A percentile compares a stretch with the other conserved stretches of the same genome.
phyloP scores from a whole-genome alignment of 2,329 filamentous ascomycete genomes.

The Coniochaeta sp. region DNA sequence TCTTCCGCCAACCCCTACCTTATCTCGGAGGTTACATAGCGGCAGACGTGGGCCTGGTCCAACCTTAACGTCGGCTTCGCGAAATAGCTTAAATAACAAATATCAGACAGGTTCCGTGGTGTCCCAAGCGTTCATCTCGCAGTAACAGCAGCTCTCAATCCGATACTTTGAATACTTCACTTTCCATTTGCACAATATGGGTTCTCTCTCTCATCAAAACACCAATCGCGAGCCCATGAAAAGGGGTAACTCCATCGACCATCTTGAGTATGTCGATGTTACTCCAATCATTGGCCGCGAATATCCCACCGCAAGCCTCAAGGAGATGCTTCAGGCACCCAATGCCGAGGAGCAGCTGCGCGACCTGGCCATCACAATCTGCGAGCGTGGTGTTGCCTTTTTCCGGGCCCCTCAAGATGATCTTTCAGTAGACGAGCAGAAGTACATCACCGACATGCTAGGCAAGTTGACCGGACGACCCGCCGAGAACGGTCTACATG shows the following conservation, averaged over 20 bases:
- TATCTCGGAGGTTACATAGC: background rate
- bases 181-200: background rate
- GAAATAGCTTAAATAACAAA: background rate
- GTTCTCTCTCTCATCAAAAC: constrained; percentile 5
- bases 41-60: background rate
- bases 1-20: background rate
- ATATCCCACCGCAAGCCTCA: constrained; percentile 20
- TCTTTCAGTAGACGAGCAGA: constrained; percentile 22
- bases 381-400: constrained; percentile 23
- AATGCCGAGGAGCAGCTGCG: constrained; percentile 22
- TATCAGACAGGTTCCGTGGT: background rate
- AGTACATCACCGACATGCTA: constrained; percentile 21
- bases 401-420: constrained; percentile 22
- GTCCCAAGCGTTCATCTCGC: background rate
- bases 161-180: too few species aligned
- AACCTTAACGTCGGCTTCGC: background rate
- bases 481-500: constrained; percentile 20
- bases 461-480: constrained; percentile 23
- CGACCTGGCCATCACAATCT: constrained; percentile 25
- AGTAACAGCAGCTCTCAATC: background rate
- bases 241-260: constrained; percentile 18
- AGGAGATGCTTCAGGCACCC: constrained; percentile 20
- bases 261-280: constrained; percentile 21
- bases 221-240: constrained; percentile 5
- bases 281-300: constrained; percentile 25